A percentile compares a stretch with the other conserved stretches of the same genome.
phyloP scores from a whole-genome alignment of 1,284 basidiomycete genomes.

The Acaromyces ingoldii region DNA sequence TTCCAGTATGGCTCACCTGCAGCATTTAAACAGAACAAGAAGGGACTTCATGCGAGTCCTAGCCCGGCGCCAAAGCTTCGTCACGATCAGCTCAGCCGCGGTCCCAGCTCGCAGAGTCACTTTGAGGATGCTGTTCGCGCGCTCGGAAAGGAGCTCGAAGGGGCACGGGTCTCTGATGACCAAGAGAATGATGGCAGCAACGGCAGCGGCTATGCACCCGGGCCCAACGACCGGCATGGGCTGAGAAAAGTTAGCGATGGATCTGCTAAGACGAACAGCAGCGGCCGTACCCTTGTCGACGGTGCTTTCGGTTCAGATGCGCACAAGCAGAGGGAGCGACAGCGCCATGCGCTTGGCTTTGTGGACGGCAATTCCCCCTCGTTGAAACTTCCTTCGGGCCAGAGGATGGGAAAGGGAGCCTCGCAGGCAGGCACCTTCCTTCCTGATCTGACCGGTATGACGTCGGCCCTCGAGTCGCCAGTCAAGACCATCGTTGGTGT shows the following conservation, averaged over 20 bases:
- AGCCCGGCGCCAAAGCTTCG: background rate
- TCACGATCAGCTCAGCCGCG: background rate
- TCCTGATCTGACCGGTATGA: conserved; percentile 35
- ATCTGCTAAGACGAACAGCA: background rate
- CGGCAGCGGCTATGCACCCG: background rate
- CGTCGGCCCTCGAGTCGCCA: conserved; percentile 27
- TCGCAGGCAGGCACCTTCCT: background rate
- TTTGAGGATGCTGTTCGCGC: background rate
- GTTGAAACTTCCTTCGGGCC: conserved; percentile 14
- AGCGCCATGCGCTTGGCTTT: background rate
- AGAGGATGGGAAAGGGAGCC: conserved; percentile 3
- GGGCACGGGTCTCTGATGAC: background rate
- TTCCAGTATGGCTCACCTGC: background rate
- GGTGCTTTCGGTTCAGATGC: background rate
- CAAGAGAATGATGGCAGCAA: background rate
- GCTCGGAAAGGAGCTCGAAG: background rate
- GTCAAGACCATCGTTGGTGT: conserved; percentile 20
- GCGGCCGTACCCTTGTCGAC: conserved; percentile 1
- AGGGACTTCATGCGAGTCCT: background rate
- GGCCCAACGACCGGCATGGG: conserved; percentile 4
- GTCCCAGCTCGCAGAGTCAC: background rate
- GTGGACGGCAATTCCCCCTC: background rate
- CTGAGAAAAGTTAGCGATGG: conserved; percentile 8
- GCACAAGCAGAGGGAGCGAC: background rate
- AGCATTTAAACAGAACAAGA: background rate